Evolutionary conservation across 1,139 yeast species (phyloP), one percentile per base, ranked within the genome.

Genomic region (Pichia sp.): DNA sequence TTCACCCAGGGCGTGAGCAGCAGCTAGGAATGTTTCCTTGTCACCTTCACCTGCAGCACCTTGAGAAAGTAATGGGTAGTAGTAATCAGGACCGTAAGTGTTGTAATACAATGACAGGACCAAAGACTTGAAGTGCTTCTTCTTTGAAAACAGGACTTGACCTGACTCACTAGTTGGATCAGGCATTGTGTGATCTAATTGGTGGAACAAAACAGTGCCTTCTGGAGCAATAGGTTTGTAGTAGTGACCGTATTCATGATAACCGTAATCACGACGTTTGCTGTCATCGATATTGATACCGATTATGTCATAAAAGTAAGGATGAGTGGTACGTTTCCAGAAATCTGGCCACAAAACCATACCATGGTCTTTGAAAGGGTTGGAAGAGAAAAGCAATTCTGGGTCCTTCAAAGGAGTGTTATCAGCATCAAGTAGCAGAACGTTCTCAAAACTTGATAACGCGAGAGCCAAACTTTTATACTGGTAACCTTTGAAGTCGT

Each of bases 11-110:
- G 86, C 88, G 47, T 79, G 78, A 0, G 95, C 85, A 0, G 93
- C 92, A 0, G 96, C 92, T 53, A 87, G 73, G 65, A 87, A 90
- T 0, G 96, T 88, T 67, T 90, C 97, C 67, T 89, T 90, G 68
- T 90, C 96, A 58, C 96, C 96, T 72, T 88, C 95, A 46, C 97
- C 96, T 55, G 84, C 87, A 0, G 88, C 82, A 13, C 92, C 92
- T 70, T 89, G 96, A 0, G 93, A 84, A 54, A 90, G 79, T 49
- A 90, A 76, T n/a, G 95, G 95, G 69, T 89, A 90, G 66, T 79
- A 90, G 71, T 83, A 82, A 16, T 79, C 77, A 5, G 93, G 95
- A 0, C 96, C 96, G 66, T 81, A 85, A 44, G 87, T 70, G 66
- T 89, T 90, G 71, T 89, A 90, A 70, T 88, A 89, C 41, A 87